Percentiles rank a stretch among this genome's conserved stretches.
These are phyloP conservation scores for Aspergillus heteromorphus DNA, from an alignment of 495 filamentous ascomycete genomes.

Conservation along the genomic window DNA sequence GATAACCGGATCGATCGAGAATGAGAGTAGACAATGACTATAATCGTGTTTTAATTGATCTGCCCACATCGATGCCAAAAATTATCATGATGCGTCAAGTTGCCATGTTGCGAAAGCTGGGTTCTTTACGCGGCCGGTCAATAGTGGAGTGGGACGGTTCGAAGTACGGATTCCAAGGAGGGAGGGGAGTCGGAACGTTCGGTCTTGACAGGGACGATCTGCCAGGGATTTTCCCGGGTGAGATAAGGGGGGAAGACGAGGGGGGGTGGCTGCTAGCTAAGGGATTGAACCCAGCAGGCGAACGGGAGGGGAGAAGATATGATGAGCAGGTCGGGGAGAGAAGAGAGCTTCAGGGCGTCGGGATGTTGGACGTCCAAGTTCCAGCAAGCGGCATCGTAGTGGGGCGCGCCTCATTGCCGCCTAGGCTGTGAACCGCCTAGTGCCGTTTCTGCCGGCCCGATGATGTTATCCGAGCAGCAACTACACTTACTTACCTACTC, in stretches of 20 bases:
- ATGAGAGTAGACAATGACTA: slow-evolving; percentile 10
- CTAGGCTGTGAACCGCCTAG: slow-evolving; percentile 5
- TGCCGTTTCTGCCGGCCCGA: neutral
- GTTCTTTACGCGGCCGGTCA: slow-evolving; percentile 10
- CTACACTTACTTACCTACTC: too few species aligned
- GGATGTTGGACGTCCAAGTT: neutral
- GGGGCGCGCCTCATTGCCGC: slow-evolving; percentile 1
- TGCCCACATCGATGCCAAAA: slow-evolving; percentile 22
- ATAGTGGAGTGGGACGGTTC: slow-evolving; percentile 4
- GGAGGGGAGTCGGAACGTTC: neutral
- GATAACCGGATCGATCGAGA: neutral
- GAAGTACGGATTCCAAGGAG: neutral
- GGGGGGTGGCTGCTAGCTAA: slow-evolving; percentile 1
- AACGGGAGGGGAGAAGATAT: neutral
- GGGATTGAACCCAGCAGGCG: neutral
- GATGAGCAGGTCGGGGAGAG: slow-evolving; percentile 3
- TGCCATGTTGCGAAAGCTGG: slow-evolving; percentile 27
- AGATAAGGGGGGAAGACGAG: slow-evolving; percentile 1
- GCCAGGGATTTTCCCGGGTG: neutral
- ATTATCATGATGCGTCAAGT: slow-evolving; percentile 30
- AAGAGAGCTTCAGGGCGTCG: slow-evolving; percentile 11
- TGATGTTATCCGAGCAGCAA: neutral
- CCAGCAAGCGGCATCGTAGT: neutral
- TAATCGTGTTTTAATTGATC: slow-evolving; percentile 19
- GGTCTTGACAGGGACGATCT: neutral